Percentiles rank a stretch among this genome's conserved stretches.
phyloP scores from a whole-genome alignment of 2,329 filamentous ascomycete species.

The Aspergillus pseudoterreus region DNA sequence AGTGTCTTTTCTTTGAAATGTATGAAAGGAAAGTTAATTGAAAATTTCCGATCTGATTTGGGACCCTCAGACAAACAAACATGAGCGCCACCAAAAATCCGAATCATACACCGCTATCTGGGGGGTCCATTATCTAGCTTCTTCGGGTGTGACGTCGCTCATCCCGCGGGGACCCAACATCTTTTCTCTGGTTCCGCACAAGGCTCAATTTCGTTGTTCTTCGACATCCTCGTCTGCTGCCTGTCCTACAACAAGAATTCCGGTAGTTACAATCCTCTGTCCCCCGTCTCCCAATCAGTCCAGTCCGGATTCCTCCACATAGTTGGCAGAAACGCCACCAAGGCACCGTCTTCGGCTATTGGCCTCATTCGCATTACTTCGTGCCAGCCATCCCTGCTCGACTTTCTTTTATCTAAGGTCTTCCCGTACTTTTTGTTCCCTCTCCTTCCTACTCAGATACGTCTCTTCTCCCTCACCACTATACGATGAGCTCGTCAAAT shows the following conservation, averaged over 20 bases:
- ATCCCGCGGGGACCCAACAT: not conserved
- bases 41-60: too few relatives aligned
- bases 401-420: not conserved
- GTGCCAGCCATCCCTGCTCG: not conserved
- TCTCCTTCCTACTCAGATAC: not conserved
- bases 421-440: not conserved
- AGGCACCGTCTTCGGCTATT: not conserved
- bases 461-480: not conserved
- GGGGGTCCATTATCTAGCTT: not conserved
- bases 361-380: not conserved
- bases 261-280: too few relatives aligned
- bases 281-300: too few relatives aligned
- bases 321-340: not conserved
- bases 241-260: not conserved
- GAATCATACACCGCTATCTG: not conserved
- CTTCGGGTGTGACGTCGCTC: not conserved
- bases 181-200: not conserved
- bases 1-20: too few relatives aligned
- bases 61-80: too few relatives aligned
- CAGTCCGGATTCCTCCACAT: not conserved
- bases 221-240: not conserved
- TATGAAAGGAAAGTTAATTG: too few relatives aligned
- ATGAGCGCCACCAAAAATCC: not conserved
- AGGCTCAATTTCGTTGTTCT: not conserved
- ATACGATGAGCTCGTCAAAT: constrained; percentile 40